Conservation (phyloP, 176 grass and related monocot species). For the Eleusine indica region DNA sequence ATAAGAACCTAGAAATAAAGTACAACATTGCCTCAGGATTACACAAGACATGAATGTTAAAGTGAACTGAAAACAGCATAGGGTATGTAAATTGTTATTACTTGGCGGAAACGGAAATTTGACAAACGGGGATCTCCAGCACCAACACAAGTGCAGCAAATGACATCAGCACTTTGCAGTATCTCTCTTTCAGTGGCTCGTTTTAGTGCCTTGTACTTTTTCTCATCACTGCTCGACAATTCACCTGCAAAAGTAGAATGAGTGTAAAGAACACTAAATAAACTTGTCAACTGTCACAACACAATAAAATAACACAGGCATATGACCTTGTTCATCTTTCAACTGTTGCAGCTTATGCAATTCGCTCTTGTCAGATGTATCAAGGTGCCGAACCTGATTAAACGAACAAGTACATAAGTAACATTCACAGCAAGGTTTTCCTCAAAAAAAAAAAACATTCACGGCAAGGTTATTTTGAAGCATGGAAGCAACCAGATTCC, state of each 20-base stretch:
- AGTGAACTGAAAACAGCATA: not conserved
- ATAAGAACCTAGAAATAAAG: conserved; percentile 87
- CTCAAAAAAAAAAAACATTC: not conserved
- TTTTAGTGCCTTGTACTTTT: conserved; percentile 99
- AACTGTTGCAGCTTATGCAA: conserved; percentile 93
- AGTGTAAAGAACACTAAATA: conserved; percentile 23
- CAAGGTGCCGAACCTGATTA: conserved; percentile 87
- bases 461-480: not conserved
- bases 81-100: conserved; percentile 50
- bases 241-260: conserved; percentile 61
- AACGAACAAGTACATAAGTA: conserved; percentile 8
- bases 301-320: conserved; percentile 5
- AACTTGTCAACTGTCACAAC: not conserved
- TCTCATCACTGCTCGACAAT: conserved; percentile 98
- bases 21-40: conserved; percentile 1
- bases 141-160: conserved; percentile 99
- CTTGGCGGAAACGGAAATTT: conserved; percentile 98
- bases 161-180: conserved; percentile 98
- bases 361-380: conserved; percentile 98
- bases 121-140: conserved; percentile 95
- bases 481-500: conserved; percentile 23
- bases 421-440: not conserved
- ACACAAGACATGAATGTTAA: not conserved
- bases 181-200: conserved; percentile 99
- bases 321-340: conserved; percentile 96